Evolutionary conservation across 2,329 filamentous ascomycete genomes (phyloP), one percentile per base, ranked within the genome.

Genomic region (Monilinia aucupariae): DNA sequence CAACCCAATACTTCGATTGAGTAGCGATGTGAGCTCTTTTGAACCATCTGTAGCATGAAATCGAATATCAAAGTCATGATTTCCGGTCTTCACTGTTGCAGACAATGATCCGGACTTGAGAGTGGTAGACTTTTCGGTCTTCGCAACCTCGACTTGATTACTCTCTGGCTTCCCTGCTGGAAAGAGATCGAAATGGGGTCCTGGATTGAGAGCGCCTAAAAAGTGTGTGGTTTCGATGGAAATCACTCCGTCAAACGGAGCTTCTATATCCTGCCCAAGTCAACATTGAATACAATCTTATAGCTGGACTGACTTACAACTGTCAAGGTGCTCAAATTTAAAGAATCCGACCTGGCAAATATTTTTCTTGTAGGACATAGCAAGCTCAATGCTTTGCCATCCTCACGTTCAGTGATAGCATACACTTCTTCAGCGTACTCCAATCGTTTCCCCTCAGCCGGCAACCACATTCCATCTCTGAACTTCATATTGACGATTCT

Each of bases 381-480:
- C 20, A 86, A 76, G 30, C 77, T 80, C 54, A 85, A 62, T 8
- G 79, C 79, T 65, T 79, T 80, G 7, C 77, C 77, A 59, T 77
- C 79, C 55, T 78, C 73, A 22, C 64, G 59, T 50, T 70, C 64
- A 5, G 77, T 79, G 59, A 82, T 75, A 10, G 79, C 78, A 70
- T 85, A 81, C 20, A 88, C 77, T 65, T 88, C 85, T 74, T 88
- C 85, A 41, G 85, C 86, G 68, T 88, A 88, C 70, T 87, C 83
- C 32, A 85, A 79, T 56, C 79, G 78, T 71, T 85, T 80, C 65
- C 80, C 82, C 73, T 85, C 81, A 63, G 82, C 84, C 49, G 81
- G 79, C 55, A 88, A 77, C 86, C 86, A 89, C 85, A 88, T 86
- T 75, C 82, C 82, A 80, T 85, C 82, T 67, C 82, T 81, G 69